Conservation (phyloP, 75 land plant genomes). For the Pinus albicaulis region DNA sequence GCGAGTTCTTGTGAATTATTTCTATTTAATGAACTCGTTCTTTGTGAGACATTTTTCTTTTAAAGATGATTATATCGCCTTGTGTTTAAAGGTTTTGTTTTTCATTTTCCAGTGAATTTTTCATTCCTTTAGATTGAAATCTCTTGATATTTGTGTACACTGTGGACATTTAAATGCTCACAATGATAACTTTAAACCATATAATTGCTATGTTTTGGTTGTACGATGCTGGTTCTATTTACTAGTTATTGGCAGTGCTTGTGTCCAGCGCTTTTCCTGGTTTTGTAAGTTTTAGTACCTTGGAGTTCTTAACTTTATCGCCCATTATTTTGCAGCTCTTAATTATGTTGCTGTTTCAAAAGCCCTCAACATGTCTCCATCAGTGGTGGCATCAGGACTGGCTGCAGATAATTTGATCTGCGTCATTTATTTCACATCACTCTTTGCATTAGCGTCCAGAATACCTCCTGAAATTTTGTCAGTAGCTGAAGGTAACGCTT, state of each 20-base stretch:
- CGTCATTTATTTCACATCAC: slow-evolving; percentile 83
- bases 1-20: too few relatives aligned
- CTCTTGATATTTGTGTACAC: background rate
- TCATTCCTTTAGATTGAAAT: background rate
- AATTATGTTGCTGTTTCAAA: slow-evolving; percentile 97
- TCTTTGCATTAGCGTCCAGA: slow-evolving; percentile 88
- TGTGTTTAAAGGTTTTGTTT: background rate
- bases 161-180: background rate
- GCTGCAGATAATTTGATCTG: slow-evolving; percentile 98
- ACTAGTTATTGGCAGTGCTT: background rate
- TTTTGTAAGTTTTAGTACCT: background rate
- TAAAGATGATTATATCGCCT: background rate
- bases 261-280: background rate
- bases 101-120: background rate
- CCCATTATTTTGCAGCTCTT: slow-evolving; percentile 59
- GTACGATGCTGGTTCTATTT: too few relatives aligned
- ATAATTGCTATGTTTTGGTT: too few relatives aligned
- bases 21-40: too few relatives aligned
- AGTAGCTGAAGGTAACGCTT: slow-evolving; percentile 17
- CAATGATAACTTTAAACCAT: background rate
- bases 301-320: background rate
- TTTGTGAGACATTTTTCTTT: background rate
- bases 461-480: slow-evolving; percentile 70
- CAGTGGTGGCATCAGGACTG: slow-evolving; percentile 88
- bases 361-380: slow-evolving; percentile 79